Base-by-base conservation (phyloP, 2,329 filamentous ascomycete species). In the Rutstroemia sp. region DNA sequence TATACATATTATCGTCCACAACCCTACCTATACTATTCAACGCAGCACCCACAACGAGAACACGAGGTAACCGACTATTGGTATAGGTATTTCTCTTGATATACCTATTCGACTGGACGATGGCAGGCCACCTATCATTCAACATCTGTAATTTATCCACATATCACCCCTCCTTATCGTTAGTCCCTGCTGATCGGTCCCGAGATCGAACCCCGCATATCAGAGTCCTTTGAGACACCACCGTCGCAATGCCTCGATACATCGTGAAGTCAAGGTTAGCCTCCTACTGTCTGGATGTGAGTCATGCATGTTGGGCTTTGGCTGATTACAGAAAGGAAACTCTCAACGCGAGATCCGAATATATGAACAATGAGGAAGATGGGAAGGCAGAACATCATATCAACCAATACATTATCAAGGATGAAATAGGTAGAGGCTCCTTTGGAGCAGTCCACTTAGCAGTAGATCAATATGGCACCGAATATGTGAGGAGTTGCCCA, bases 371-470 rank as follows among this genome's bases (percentile, higher is more conserved):
- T 70, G 87, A 92, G 64, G 78, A 86, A 63, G 90, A 96, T 67
- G 91, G 91, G 25, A 81, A 78, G 51, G 84, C 87, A 2, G 84
- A 95, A 68, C 89, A 95, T 68, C 82, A 84, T 57, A 92, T 97
- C 74, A 97, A 97, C 71, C 92, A 97, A 73, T 99, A 97, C 71
- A 79, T 87, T 57, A 94, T 99, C 68, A 86, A 88, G 71, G 88
- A 95, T 70, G 92, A 97, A 76, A 96, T 99, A 65, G 94, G 94
- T n/a, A 81, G 91, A 62, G 94, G 94, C 17, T 97, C 92, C 0
- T 99, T 95, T 70, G 94, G 94, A 7, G 87, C 92, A 10, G 94
- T 99, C 14, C 91, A 97, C 73, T 77, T 92, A 19, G 94, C 91
- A 21, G 84, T 83, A 2, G 92, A 99, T 73, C 91, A 96, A 71